Evolutionary conservation across 1,284 basidiomycete genomes (phyloP).

Genomic region (Calocybe gambosa): DNA sequence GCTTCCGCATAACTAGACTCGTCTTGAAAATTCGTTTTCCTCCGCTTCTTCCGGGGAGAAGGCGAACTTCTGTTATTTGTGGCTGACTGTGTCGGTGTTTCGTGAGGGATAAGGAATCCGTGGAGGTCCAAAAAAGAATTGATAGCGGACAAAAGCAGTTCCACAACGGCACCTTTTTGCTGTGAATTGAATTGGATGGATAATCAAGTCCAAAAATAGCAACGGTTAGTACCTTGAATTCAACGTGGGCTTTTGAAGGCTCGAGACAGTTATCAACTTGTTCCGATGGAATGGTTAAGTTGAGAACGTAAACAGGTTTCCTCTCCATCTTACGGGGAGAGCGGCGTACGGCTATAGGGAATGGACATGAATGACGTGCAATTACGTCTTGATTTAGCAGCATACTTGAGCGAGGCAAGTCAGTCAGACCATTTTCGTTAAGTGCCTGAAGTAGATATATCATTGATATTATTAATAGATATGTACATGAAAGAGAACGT

Average conservation of each 20-base stretch:
- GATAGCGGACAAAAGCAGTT: conserved; percentile 54
- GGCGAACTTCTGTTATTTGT: conserved; percentile 10
- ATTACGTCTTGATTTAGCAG: conserved; percentile 5
- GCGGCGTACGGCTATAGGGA: conserved; percentile 44
- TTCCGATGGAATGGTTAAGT: conserved; percentile 57
- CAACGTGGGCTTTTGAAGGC: conserved; percentile 64
- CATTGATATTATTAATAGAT: no score
- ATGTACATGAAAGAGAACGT: neutral
- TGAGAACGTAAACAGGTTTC: conserved; percentile 77
- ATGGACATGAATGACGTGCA: conserved; percentile 1
- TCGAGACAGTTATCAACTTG: conserved; percentile 75
- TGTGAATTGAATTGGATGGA: conserved; percentile 20
- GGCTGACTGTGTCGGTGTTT: conserved; percentile 12
- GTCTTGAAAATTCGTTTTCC: conserved; percentile 22
- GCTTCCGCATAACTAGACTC: conserved; percentile 27
- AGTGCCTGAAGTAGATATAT: conserved; percentile 40
- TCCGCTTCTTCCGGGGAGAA: conserved; percentile 35
- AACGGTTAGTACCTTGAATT: conserved; percentile 51
- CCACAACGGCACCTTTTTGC: conserved; percentile 47
- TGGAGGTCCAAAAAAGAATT: conserved; percentile 63
- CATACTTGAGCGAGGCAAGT: conserved; percentile 40
- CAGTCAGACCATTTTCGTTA: conserved; percentile 52
- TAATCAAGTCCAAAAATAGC: neutral
- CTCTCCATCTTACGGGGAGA: conserved; percentile 74
- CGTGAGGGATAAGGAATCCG: conserved; percentile 39